Conservation (phyloP, 1,139 yeast genomes). For the Taphrina flavorubra region DNA sequence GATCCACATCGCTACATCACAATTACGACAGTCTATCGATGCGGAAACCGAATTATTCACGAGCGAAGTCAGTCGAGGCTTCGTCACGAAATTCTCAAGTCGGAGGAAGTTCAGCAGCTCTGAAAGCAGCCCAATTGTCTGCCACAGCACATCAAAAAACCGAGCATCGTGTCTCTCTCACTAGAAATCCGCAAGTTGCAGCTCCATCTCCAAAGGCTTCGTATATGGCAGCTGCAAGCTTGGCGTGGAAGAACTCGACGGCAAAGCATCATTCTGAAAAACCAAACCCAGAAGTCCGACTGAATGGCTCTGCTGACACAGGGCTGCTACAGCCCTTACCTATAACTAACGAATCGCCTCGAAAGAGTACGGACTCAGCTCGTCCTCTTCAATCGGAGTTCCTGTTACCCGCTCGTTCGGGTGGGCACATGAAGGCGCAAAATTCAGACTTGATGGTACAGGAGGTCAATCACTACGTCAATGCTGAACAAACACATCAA, state of each 20-base stretch:
- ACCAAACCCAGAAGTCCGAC: background rate
- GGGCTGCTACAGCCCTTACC: constrained; percentile 11
- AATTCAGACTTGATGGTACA: constrained; percentile 21
- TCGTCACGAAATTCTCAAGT: background rate
- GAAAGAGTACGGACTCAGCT: constrained; percentile 20
- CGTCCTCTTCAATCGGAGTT: constrained; percentile 21
- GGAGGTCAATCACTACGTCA: constrained; percentile 25
- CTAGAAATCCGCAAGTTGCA: background rate
- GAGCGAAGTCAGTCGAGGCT: constrained; percentile 24
- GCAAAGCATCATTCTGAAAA: constrained; percentile 13
- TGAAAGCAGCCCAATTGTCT: constrained; percentile 37
- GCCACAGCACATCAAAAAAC: constrained; percentile 20
- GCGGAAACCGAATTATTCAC: background rate
- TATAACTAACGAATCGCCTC: background rate
- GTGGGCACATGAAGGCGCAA: constrained; percentile 2
- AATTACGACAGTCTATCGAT: constrained; percentile 14
- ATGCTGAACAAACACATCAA: constrained; percentile 20
- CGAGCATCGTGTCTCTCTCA: background rate
- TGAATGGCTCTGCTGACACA: background rate
- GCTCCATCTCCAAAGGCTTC: constrained; percentile 24
- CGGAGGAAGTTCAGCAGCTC: constrained; percentile 28
- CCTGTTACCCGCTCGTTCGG: constrained; percentile 24
- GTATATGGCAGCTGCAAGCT: constrained; percentile 36
- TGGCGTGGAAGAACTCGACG: constrained; percentile 37
- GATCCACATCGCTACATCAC: constrained; percentile 17